Conservation (phyloP, 148 eudicot genomes). For the Mesembryanthemum crystallinum region DNA sequence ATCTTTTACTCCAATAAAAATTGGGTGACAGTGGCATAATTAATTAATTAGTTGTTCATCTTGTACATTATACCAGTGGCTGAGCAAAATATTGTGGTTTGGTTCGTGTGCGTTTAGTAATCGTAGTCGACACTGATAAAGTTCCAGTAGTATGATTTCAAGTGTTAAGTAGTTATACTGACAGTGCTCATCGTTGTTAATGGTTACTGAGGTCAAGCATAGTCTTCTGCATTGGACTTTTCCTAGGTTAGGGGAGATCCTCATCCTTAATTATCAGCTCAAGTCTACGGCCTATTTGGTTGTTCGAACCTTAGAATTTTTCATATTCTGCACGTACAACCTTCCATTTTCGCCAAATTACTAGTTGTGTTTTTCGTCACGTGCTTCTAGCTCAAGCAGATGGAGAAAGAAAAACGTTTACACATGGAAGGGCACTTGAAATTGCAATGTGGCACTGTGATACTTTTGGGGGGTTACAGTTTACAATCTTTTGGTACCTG, state of each 20-base stretch:
- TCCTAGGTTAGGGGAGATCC: background rate
- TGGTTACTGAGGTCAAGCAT: background rate
- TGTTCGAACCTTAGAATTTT: background rate
- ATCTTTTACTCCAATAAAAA: background rate
- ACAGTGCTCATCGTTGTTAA: background rate
- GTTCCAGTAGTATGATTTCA: too few relatives aligned
- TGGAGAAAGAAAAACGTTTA: background rate
- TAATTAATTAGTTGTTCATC: background rate
- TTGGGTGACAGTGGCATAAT: background rate
- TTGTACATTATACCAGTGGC: background rate
- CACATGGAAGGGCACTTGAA: too few relatives aligned
- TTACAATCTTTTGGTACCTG: background rate
- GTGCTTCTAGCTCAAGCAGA: too few relatives aligned
- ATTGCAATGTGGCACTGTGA: too few relatives aligned
- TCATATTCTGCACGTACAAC: background rate
- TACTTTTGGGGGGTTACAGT: background rate
- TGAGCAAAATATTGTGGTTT: background rate
- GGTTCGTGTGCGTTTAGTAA: background rate
- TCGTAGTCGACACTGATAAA: background rate
- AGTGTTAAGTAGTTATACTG: too few relatives aligned
- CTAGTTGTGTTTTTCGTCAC: too few relatives aligned
- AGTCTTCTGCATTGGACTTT: background rate
- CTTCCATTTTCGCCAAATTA: too few relatives aligned
- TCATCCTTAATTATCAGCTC: background rate
- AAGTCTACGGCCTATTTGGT: background rate